Conservation (phyloP, 2,329 filamentous ascomycete species). For the Exophiala calicioides region DNA sequence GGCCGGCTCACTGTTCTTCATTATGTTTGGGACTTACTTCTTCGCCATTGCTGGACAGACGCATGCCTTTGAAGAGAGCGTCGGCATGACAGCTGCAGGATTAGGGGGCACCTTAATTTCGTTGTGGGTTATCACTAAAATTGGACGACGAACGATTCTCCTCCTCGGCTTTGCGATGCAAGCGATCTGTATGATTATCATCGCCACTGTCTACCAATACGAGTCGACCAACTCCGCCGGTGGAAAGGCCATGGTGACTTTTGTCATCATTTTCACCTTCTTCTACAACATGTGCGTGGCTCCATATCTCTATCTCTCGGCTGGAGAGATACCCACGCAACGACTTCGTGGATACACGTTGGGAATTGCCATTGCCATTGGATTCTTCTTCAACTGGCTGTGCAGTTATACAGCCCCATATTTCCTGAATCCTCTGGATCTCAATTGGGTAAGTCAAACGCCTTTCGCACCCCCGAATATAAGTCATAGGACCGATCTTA, state of each 20-base stretch:
- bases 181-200: slow-evolving; percentile 9
- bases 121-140: slow-evolving; percentile 51
- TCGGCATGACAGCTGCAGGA: slow-evolving; percentile 54
- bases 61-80: slow-evolving; percentile 51
- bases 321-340: slow-evolving; percentile 58
- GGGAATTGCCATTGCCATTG: slow-evolving; percentile 54
- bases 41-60: slow-evolving; percentile 46
- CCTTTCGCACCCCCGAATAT: no score
- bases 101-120: slow-evolving; percentile 52
- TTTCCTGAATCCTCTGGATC: slow-evolving; percentile 56
- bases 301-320: slow-evolving; percentile 58
- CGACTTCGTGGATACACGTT: slow-evolving; percentile 59
- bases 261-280: slow-evolving; percentile 40
- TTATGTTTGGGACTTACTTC: slow-evolving; percentile 30
- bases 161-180: slow-evolving; percentile 42
- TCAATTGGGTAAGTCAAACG: slow-evolving; percentile 50
- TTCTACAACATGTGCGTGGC: slow-evolving; percentile 43
- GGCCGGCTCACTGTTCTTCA: slow-evolving; percentile 56
- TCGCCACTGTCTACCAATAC: slow-evolving; percentile 7
- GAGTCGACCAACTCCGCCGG: slow-evolving; percentile 43
- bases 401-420: slow-evolving; percentile 60
- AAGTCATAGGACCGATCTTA: not conserved
- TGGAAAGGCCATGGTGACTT: slow-evolving; percentile 36
- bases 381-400: slow-evolving; percentile 58
- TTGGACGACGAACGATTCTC: slow-evolving; percentile 49